A percentile compares a stretch with the other conserved stretches of the same genome.
Conservation (phyloP, 257 asterid species). For the Nicotiana benthamiana region DNA sequence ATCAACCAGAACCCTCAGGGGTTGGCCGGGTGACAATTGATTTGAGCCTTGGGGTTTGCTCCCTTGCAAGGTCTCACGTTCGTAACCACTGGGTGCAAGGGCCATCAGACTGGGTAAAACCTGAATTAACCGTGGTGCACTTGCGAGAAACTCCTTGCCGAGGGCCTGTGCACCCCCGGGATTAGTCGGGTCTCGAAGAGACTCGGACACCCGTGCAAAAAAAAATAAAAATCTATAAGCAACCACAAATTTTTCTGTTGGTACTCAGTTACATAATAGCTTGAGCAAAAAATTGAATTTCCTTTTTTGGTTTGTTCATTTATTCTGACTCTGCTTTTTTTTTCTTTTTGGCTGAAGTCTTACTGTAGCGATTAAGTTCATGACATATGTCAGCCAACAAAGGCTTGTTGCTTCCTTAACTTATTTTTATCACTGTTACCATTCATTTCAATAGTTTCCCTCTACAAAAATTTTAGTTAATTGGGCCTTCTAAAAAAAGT, state of each 20-base stretch:
- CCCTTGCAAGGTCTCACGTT: too few species aligned
- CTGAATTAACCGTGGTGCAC: too few species aligned
- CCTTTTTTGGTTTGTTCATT: not conserved
- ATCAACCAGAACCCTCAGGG: too few species aligned
- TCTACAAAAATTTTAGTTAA: not conserved
- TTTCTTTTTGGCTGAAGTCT: not conserved
- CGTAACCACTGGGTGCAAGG: too few species aligned
- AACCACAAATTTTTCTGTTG: not conserved
- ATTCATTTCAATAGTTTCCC: not conserved
- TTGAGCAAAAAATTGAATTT: not conserved
- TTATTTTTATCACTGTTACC: not conserved
- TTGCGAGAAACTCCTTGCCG: too few species aligned
- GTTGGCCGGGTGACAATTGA: too few species aligned
- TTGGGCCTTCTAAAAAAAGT: too few species aligned
- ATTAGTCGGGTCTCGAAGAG: too few species aligned
- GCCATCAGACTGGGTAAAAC: too few species aligned
- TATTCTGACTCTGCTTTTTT: not conserved
- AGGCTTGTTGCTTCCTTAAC: not conserved
- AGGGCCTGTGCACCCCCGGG: too few species aligned
- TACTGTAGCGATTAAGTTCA: not conserved
- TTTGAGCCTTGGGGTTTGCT: too few species aligned
- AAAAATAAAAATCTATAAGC: not conserved
- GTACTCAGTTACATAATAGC: not conserved
- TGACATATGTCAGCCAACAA: not conserved
- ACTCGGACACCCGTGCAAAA: too few species aligned